Evolutionary conservation across 2,329 filamentous ascomycete species (phyloP), one percentile per base, ranked within the genome.

Genomic region (Cladosporium sphaerospermum): DNA sequence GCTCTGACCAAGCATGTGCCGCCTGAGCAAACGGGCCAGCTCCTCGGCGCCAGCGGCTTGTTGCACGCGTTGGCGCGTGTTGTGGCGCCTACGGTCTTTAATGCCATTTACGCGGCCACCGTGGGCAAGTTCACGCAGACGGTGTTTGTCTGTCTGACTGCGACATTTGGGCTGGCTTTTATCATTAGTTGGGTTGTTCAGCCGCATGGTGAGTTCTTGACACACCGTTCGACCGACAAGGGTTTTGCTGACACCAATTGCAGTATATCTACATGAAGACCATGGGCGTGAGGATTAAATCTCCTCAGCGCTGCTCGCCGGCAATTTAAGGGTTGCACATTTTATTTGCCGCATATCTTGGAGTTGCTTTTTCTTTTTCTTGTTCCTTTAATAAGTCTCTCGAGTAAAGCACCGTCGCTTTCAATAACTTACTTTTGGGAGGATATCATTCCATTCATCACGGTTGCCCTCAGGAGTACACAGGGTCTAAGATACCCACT

Each of bases 1-100:
- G 81, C 86, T 0, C 74, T 96, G 47, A 96, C 90, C 16, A 97
- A 96, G 67, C 93, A 97, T 68, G 85, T 97, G 0, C 89, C 91
- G 0, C 77, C 83, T 0, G 87, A 93, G 58, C 81, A 81, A 44
- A 85, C 93, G 0, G 93, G 93, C 0, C 84, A 93, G 67, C 75
- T 97, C n/a, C 78, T 99, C 0, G 93, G 93, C 18, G 91, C 90
- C 1, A 86, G 85, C 13, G 93, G 92, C 0, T 75, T 97, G 56
- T 71, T 97, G 54, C 92, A 97, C 70, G 87, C 89, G 1, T 71
- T 96, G 34, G 82, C 88, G 3, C 78, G 90, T 56, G 83, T 97
- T 2, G 67, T 95, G 10, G 84, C 86, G 1, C 93, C 93, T 0
- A 79, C 89, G 0, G 65, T 92, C 1, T 95, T 96, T 71, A 95